A percentile compares a stretch with the other conserved stretches of the same genome.
Conservation (phyloP, 2,329 filamentous ascomycete genomes). For the Aspergillus transmontanensis region DNA sequence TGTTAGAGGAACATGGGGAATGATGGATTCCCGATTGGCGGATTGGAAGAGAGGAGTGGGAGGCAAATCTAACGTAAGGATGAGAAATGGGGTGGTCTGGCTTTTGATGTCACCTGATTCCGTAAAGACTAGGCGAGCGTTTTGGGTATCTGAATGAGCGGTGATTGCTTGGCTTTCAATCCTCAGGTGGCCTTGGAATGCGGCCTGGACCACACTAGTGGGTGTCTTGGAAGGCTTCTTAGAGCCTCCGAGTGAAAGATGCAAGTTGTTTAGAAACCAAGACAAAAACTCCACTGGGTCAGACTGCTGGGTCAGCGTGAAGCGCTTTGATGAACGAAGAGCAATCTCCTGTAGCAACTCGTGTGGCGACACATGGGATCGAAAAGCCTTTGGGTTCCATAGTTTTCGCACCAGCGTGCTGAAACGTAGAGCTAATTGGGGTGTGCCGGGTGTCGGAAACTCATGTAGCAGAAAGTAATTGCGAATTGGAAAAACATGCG, state of each 20-base stretch:
- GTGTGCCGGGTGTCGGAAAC: conserved; percentile 61
- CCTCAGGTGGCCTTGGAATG: conserved; percentile 90
- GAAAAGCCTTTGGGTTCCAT: conserved; percentile 97
- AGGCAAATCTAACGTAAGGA: conserved; percentile 90
- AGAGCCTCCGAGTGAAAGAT: conserved; percentile 86
- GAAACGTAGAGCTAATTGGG: conserved; percentile 85
- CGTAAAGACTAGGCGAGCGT: conserved; percentile 88
- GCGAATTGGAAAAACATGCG: conserved; percentile 84
- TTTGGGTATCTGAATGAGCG: conserved; percentile 76
- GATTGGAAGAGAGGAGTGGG: conserved; percentile 94
- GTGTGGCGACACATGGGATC: conserved; percentile 94
- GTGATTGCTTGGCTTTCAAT: conserved; percentile 94
- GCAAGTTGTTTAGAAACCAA: conserved; percentile 96
- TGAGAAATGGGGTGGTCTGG: conserved; percentile 77
- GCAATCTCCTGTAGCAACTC: conserved; percentile 95
- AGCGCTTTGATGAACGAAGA: conserved; percentile 85
- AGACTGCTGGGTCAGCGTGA: conserved; percentile 85
- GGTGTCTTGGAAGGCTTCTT: conserved; percentile 72
- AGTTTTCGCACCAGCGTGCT: conserved; percentile 92
- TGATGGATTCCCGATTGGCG: conserved; percentile 91
- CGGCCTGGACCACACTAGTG: conserved; percentile 79
- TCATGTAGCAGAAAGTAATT: conserved; percentile 92
- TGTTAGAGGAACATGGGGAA: conserved; percentile 74
- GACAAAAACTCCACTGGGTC: conserved; percentile 96
- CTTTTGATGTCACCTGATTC: conserved; percentile 81